phyloP scores from a whole-genome alignment of 805 yeast species.

The Debaryomyces hansenii region DNA sequence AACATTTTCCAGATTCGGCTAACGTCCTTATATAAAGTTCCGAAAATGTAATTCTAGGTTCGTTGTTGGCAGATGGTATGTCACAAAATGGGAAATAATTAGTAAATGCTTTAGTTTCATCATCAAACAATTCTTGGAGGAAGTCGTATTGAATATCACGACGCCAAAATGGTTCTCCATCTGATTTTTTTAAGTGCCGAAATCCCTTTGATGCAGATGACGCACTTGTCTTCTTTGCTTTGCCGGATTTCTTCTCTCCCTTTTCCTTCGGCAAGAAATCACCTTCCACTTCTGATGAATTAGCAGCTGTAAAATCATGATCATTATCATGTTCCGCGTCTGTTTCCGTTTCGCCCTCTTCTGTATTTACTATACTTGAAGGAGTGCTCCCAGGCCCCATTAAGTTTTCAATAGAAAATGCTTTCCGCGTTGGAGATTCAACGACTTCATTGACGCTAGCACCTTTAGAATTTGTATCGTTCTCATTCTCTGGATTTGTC shows the following conservation, averaged over 20 bases:
- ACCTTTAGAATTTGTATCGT: not conserved
- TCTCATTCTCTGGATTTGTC: not conserved
- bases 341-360: constrained; percentile 2
- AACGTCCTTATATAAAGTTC: constrained; percentile 80
- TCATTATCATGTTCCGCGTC: constrained; percentile 2
- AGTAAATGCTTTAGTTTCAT: constrained; percentile 64
- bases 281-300: not conserved
- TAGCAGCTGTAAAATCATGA: constrained; percentile 3
- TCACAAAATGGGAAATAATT: constrained; percentile 53
- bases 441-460: not conserved
- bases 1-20: constrained; percentile 79
- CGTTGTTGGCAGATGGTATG: constrained; percentile 32
- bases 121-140: constrained; percentile 60
- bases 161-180: constrained; percentile 91
- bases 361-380: constrained; percentile 2
- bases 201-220: constrained; percentile 29
- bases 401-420: constrained; percentile 14
- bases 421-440: constrained; percentile 5
- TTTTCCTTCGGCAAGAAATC: not conserved
- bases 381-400: constrained; percentile 1
- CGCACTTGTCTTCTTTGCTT: constrained; percentile 16
- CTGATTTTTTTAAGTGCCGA: constrained; percentile 78
- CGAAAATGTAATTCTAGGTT: constrained; percentile 67
- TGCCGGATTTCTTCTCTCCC: constrained; percentile 6
- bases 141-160: constrained; percentile 85